These are phyloP conservation scores for Colletotrichum siamense DNA, from an alignment of 2,329 filamentous ascomycete species.

Conservation along the genomic window DNA sequence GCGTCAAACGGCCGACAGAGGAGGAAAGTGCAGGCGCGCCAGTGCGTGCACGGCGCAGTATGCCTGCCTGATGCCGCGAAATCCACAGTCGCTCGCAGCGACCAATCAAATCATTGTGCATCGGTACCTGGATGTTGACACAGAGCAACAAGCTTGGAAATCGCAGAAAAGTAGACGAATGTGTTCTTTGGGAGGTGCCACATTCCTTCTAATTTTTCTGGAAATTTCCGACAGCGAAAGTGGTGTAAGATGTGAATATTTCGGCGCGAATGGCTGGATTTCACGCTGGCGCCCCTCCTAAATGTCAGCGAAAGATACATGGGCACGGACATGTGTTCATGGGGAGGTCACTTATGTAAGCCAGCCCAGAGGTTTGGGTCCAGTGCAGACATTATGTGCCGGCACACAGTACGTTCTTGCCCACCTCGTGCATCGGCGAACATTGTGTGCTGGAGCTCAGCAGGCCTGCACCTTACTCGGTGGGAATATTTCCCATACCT, in stretches of 20 bases:
- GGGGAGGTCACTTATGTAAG: not conserved
- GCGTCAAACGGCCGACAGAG: not conserved
- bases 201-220: not conserved
- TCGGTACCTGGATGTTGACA: not conserved
- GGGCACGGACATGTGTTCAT: not conserved
- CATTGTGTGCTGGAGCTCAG: not conserved
- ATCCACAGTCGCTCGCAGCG: not conserved
- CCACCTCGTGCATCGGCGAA: not conserved
- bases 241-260: not conserved
- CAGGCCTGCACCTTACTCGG: not conserved
- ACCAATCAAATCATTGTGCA: not conserved
- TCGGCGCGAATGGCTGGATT: not conserved
- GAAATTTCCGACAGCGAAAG: not conserved
- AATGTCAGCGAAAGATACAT: not conserved
- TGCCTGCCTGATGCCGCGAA: not conserved
- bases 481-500: not conserved
- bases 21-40: not conserved
- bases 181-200: not conserved
- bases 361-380: not conserved
- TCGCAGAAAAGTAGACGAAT: not conserved
- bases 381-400: not conserved
- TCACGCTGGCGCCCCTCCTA: not conserved
- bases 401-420: not conserved
- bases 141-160: not conserved
- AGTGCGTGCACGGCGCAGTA: too few species aligned